Conservation (phyloP, 2,329 filamentous ascomycete genomes). For the Fusarium euwallaceae region DNA sequence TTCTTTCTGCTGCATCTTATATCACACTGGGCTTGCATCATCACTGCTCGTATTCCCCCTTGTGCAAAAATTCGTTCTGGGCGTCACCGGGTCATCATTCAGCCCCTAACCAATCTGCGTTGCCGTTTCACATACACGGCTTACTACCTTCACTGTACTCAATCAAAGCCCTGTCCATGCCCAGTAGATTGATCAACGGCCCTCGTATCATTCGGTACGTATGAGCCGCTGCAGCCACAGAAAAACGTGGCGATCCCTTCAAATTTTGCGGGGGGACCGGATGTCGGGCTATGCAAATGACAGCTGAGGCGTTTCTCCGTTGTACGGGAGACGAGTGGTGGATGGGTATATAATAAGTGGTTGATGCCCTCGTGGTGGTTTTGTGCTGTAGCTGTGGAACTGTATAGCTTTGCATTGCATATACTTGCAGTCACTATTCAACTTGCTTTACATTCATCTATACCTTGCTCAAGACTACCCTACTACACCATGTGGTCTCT, state of each 20-base stretch:
- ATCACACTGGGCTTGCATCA: not conserved
- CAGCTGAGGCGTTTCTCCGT: not conserved
- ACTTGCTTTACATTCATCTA: not conserved
- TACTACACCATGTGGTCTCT: constrained; percentile 23
- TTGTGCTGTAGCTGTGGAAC: not conserved
- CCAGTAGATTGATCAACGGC: not conserved
- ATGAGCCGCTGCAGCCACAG: constrained; percentile 1
- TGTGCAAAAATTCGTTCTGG: not conserved
- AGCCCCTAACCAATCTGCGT: constrained; percentile 17
- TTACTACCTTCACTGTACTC: not conserved
- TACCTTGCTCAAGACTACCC: not conserved
- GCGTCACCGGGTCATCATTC: constrained; percentile 20
- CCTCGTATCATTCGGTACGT: constrained; percentile 2
- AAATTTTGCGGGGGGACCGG: not conserved
- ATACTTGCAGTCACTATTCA: not conserved
- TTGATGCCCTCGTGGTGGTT: not conserved
- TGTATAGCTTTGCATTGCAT: not conserved
- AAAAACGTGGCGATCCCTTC: constrained; percentile 5
- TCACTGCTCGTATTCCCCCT: not conserved
- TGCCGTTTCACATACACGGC: constrained; percentile 7
- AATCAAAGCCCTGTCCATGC: not conserved
- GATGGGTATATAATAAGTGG: constrained; percentile 4
- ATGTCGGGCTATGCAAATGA: not conserved
- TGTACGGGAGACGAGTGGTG: constrained; percentile 1
- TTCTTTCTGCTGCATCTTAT: not conserved